phyloP scores from a whole-genome alignment of 1,139 yeast genomes.

The Petasospora rhodanensis region DNA sequence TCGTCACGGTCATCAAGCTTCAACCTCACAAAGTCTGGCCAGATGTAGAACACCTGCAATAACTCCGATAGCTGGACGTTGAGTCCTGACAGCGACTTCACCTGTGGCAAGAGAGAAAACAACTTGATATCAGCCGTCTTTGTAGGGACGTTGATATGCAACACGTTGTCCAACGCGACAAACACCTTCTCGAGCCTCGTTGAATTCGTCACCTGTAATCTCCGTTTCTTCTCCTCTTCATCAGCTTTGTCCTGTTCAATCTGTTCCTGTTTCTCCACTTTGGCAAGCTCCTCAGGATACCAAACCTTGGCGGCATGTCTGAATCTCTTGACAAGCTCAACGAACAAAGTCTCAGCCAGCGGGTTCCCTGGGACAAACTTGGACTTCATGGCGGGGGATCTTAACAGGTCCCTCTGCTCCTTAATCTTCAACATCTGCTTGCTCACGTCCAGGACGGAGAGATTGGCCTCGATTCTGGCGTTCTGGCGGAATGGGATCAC shows the following conservation, averaged over 20 bases:
- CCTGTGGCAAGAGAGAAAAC: constrained; percentile 11
- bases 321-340: constrained; percentile 53
- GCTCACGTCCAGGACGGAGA: constrained; percentile 32
- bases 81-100: constrained; percentile 10
- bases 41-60: constrained; percentile 16
- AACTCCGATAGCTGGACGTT: constrained; percentile 13
- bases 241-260: constrained; percentile 1
- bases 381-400: constrained; percentile 33
- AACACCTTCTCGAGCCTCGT: constrained; percentile 18
- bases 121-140: constrained; percentile 20
- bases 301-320: constrained; percentile 55
- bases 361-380: constrained; percentile 38
- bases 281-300: constrained; percentile 46
- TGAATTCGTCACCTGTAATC: constrained; percentile 1
- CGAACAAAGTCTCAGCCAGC: constrained; percentile 49
- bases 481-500: constrained; percentile 41
- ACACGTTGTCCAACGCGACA: constrained; percentile 16
- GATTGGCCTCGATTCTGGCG: constrained; percentile 29
- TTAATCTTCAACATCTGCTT: constrained; percentile 29
- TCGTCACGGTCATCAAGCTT: constrained; percentile 18
- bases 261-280: constrained; percentile 1
- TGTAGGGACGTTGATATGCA: constrained; percentile 14
- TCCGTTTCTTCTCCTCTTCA: background rate
- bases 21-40: constrained; percentile 18
- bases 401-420: constrained; percentile 35